Percentiles rank a stretch among this genome's conserved stretches.
Conservation (phyloP, 2,329 filamentous ascomycete genomes). For the Ophiocordyceps camponoti-leonardi region DNA sequence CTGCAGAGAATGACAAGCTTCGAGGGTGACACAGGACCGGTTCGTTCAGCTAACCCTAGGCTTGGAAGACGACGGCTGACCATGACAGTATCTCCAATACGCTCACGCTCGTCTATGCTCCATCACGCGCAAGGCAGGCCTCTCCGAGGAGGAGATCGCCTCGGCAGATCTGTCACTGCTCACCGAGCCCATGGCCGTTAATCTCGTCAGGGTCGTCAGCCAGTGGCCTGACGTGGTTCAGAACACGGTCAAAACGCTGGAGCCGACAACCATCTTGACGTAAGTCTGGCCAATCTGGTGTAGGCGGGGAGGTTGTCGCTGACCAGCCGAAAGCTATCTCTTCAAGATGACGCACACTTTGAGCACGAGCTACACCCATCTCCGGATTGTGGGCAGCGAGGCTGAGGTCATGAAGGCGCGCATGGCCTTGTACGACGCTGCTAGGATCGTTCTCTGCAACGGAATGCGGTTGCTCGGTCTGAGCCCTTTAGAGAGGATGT, state of each 20-base stretch:
- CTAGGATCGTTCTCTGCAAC: slow-evolving; percentile 60
- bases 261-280: slow-evolving; percentile 39
- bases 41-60: background rate
- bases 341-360: slow-evolving; percentile 77
- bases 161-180: slow-evolving; percentile 51
- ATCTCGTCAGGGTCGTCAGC: slow-evolving; percentile 58
- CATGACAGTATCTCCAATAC: slow-evolving; percentile 52
- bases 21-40: slow-evolving; percentile 66
- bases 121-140: slow-evolving; percentile 38
- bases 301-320: background rate
- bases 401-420: slow-evolving; percentile 41
- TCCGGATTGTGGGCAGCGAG: slow-evolving; percentile 70
- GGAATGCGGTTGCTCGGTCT: slow-evolving; percentile 71
- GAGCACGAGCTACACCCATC: slow-evolving; percentile 65
- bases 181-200: slow-evolving; percentile 52
- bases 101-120: slow-evolving; percentile 57
- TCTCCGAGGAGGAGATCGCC: slow-evolving; percentile 39
- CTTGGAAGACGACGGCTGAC: background rate
- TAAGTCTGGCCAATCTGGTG: background rate
- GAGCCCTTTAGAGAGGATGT: slow-evolving; percentile 47
- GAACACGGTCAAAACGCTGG: slow-evolving; percentile 71
- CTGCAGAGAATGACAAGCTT: slow-evolving; percentile 71
- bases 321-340: slow-evolving; percentile 28
- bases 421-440: slow-evolving; percentile 48
- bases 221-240: slow-evolving; percentile 75